Conservation (phyloP, 1,284 basidiomycete species). For the Boletus sp. region DNA sequence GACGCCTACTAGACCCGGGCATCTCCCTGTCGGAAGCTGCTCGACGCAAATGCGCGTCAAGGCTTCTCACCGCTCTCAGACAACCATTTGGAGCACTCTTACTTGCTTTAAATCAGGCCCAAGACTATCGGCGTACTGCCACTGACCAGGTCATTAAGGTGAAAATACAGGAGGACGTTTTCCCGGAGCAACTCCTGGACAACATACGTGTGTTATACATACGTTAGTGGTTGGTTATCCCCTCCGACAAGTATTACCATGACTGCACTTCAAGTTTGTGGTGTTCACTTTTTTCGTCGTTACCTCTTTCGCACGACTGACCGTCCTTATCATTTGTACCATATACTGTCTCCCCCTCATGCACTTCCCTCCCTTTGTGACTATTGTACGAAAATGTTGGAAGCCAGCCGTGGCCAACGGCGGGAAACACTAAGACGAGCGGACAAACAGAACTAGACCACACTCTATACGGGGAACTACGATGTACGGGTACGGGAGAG, state of each 20-base stretch:
- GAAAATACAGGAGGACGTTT: neutral
- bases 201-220: neutral
- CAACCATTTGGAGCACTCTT: conserved; percentile 12
- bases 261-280: neutral
- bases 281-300: neutral
- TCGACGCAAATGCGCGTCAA: neutral
- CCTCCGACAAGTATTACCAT: neutral
- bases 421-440: too few species aligned
- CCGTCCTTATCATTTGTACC: neutral
- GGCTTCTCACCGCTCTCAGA: conserved; percentile 4
- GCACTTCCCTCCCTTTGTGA: neutral
- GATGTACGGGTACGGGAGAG: too few species aligned
- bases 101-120: neutral
- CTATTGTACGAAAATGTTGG: too few species aligned
- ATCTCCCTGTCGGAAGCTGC: neutral
- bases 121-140: conserved; percentile 1
- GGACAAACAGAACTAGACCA: too few species aligned
- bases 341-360: neutral
- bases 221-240: neutral
- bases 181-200: neutral
- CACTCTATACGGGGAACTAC: too few species aligned
- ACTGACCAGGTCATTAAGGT: conserved; percentile 5
- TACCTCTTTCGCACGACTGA: neutral
- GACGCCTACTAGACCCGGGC: neutral
- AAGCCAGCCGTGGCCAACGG: too few species aligned